phyloP scores from a whole-genome alignment of 148 eudicot species.

The Rhododendron ferrugineum region DNA sequence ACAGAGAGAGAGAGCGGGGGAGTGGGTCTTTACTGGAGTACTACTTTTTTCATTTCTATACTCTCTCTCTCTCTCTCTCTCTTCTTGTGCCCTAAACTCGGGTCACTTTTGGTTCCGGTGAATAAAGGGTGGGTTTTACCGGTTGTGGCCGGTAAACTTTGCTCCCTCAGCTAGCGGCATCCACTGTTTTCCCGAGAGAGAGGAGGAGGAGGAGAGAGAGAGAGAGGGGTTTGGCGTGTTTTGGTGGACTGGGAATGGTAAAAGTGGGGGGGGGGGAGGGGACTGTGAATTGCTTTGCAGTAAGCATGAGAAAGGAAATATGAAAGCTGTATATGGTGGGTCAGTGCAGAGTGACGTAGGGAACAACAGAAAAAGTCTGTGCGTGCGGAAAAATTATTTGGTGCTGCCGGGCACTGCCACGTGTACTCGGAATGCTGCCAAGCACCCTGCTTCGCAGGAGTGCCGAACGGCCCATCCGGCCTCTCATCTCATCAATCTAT shows the following conservation, averaged over 20 bases:
- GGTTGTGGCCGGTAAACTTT: slow-evolving; percentile 12
- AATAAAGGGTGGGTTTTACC: slow-evolving; percentile 3
- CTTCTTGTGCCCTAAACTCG: slow-evolving; percentile 10
- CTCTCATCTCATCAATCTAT: no score
- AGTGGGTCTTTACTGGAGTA: no score
- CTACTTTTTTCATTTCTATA: background rate
- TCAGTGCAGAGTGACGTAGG: slow-evolving; percentile 9
- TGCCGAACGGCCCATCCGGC: no score
- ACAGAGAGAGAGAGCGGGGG: background rate
- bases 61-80: background rate
- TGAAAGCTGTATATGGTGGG: background rate
- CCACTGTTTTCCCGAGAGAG: background rate
- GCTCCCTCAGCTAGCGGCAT: slow-evolving; percentile 14
- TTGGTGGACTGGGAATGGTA: background rate
- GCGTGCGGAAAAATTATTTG: background rate
- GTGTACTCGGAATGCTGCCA: no score
- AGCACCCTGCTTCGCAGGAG: no score
- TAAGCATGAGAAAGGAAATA: slow-evolving; percentile 14
- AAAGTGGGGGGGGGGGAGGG: background rate
- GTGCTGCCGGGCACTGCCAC: no score
- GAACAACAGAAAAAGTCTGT: background rate
- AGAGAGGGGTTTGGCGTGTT: background rate
- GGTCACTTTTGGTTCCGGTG: slow-evolving; percentile 4
- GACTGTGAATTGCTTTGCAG: slow-evolving; percentile 1
- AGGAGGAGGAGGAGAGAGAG: background rate